Evolutionary conservation across 768 basidiomycete genomes (phyloP).

Genomic region (Mycena albidolilacea): DNA sequence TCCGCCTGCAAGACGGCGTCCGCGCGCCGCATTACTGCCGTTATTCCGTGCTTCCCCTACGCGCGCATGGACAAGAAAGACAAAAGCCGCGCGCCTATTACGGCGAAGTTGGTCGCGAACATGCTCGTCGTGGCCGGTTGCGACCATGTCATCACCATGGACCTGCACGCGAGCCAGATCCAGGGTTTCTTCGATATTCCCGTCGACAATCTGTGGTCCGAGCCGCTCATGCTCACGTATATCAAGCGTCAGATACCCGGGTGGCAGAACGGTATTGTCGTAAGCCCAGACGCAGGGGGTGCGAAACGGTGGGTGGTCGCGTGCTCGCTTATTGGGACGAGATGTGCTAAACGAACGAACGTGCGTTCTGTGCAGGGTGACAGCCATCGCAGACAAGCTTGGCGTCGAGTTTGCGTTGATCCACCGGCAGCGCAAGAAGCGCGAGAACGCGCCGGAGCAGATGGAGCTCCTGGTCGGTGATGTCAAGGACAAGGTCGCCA

Average conservation of each 20-base stretch:
- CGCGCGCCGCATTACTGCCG: constrained; percentile 95
- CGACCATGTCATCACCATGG: constrained; percentile 99
- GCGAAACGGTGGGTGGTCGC: constrained; percentile 87
- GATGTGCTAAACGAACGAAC: constrained; percentile 4
- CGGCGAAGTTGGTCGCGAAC: constrained; percentile 97
- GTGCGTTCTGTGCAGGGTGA: constrained; percentile 70
- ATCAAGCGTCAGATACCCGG: constrained; percentile 88
- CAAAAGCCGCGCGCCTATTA: constrained; percentile 95
- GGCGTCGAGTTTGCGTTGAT: constrained; percentile 96
- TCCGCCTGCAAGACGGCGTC: constrained; percentile 98
- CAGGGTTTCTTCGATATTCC: constrained; percentile 99
- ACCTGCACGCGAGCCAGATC: constrained; percentile 97
- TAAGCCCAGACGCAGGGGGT: constrained; percentile 97
- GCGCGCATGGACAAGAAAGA: constrained; percentile 99
- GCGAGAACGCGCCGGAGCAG: constrained; percentile 75
- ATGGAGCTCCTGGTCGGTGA: constrained; percentile 98
- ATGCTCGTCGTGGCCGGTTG: constrained; percentile 98
- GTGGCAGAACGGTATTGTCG: constrained; percentile 93
- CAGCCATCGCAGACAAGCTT: constrained; percentile 95
- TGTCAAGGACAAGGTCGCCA: constrained; percentile 93
- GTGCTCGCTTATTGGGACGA: background rate
- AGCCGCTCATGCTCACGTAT: constrained; percentile 94
- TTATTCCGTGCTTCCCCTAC: constrained; percentile 98
- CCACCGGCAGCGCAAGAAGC: constrained; percentile 87
- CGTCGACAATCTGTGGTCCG: constrained; percentile 97